Conservation (phyloP, 306 rosid genomes). For the Bauhinia variegata region DNA sequence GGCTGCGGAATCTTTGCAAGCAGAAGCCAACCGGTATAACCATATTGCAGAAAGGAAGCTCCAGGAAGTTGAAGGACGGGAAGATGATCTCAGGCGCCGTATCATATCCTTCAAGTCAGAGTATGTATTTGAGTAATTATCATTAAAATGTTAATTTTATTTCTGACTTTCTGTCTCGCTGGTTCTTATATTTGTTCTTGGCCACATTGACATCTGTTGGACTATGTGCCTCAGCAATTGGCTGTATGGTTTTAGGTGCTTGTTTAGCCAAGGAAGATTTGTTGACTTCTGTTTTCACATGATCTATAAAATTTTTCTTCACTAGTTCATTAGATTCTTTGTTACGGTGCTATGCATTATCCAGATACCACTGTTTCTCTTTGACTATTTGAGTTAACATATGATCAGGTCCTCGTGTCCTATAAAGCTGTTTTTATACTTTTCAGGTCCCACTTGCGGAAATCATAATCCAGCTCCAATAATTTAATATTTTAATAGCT, state of each 20-base stretch:
- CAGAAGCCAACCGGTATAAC: slow-evolving; percentile 70
- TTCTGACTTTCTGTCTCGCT: slow-evolving; percentile 3
- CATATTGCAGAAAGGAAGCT: slow-evolving; percentile 81
- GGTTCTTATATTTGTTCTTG: slow-evolving; percentile 1
- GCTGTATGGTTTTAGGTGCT: not conserved
- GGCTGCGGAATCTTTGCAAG: slow-evolving; percentile 75
- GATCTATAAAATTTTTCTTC: not conserved
- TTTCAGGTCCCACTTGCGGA: not conserved
- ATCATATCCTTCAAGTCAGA: slow-evolving; percentile 73
- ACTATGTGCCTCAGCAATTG: slow-evolving; percentile 2
- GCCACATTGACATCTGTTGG: not conserved
- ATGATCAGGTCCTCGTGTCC: not conserved
- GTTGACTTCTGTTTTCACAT: not conserved
- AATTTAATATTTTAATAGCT: slow-evolving; percentile 24
- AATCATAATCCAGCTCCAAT: slow-evolving; percentile 20
- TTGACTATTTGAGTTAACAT: slow-evolving; percentile 2
- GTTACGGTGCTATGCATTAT: slow-evolving; percentile 4
- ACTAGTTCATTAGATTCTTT: not conserved
- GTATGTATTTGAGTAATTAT: slow-evolving; percentile 50
- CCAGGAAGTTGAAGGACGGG: slow-evolving; percentile 89
- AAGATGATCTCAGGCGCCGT: slow-evolving; percentile 84
- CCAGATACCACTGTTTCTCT: not conserved
- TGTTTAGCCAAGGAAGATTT: slow-evolving; percentile 4
- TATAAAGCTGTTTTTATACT: slow-evolving; percentile 9
- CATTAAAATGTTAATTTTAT: not conserved